A percentile compares a stretch with the other conserved stretches of the same genome.
phyloP scores from a whole-genome alignment of 2,329 filamentous ascomycete species.

The Shiraia bambusicola region DNA sequence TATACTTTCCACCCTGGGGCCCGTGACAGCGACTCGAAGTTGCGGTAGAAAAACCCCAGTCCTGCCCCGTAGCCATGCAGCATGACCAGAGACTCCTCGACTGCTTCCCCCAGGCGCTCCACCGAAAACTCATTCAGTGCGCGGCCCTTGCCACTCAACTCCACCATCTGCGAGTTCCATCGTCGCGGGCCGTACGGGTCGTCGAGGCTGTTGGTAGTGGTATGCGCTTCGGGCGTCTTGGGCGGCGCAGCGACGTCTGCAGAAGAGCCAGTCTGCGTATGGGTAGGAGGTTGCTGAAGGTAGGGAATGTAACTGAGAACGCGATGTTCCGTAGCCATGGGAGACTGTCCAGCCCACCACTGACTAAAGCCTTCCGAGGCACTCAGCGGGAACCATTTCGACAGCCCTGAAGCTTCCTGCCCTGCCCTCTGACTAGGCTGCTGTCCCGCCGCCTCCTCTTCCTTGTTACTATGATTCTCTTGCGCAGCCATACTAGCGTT shows the following conservation, averaged over 20 bases:
- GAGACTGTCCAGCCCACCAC: conserved; percentile 83
- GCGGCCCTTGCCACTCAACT: conserved; percentile 80
- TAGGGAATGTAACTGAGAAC: conserved; percentile 86
- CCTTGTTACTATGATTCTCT: conserved; percentile 12
- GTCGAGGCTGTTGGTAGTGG: conserved; percentile 51
- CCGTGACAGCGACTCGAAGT: conserved; percentile 85
- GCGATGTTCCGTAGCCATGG: conserved; percentile 80
- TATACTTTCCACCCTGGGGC: conserved; percentile 83
- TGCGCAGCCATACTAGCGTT: conserved; percentile 34
- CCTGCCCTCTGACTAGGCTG: conserved; percentile 52
- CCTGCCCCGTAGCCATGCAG: conserved; percentile 96
- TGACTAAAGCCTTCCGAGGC: conserved; percentile 78
- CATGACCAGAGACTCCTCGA: conserved; percentile 88
- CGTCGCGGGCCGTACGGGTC: conserved; percentile 83
- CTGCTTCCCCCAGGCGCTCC: conserved; percentile 75
- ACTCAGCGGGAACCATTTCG: conserved; percentile 74
- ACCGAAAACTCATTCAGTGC: conserved; percentile 92
- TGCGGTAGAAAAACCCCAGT: conserved; percentile 97
- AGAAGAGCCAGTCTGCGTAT: conserved; percentile 61
- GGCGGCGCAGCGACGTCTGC: conserved; percentile 43
- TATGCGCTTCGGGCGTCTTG: conserved; percentile 42
- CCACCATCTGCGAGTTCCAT: conserved; percentile 84
- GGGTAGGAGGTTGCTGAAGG: conserved; percentile 70
- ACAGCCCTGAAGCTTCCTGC: conserved; percentile 34
- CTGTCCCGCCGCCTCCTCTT: conserved; percentile 24